These are phyloP conservation scores for Cutaneotrichosporon sp. DNA, from an alignment of 1,284 basidiomycete genomes.

Conservation along the genomic window DNA sequence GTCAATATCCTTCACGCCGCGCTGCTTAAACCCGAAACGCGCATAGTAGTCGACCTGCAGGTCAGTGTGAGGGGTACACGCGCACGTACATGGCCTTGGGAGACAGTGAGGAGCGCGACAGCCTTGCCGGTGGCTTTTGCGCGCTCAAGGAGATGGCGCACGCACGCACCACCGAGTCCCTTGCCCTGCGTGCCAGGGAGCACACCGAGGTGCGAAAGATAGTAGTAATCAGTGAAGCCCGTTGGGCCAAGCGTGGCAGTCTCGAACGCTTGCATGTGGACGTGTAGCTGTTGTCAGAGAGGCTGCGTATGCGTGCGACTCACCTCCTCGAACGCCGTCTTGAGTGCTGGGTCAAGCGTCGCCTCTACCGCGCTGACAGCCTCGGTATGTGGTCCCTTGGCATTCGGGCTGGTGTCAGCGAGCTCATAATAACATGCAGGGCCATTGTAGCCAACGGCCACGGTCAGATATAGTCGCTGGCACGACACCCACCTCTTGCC, in stretches of 20 bases:
- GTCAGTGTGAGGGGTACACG: too few relatives aligned
- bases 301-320: too few relatives aligned
- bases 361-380: background rate
- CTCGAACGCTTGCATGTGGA: background rate
- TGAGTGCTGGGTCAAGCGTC: background rate
- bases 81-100: conserved; percentile 4
- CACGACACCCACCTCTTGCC: conserved; percentile 1
- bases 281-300: too few relatives aligned
- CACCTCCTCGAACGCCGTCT: conserved; percentile 1
- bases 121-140: background rate
- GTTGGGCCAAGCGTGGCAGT: background rate
- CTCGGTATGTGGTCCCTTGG: conserved; percentile 8
- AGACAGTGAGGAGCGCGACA: conserved; percentile 1
- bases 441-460: too few relatives aligned
- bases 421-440: too few relatives aligned
- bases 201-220: conserved; percentile 11
- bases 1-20: too few relatives aligned
- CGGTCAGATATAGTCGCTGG: too few relatives aligned
- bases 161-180: conserved; percentile 5
- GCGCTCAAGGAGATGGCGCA: background rate
- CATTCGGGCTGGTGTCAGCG: conserved; percentile 4
- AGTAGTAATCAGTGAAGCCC: conserved; percentile 11
- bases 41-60: too few relatives aligned
- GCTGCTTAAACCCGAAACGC: too few relatives aligned
- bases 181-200: background rate